These are phyloP conservation scores for Urochloa ruziziensis DNA, from an alignment of 176 grass and related monocot species.

Conservation along the genomic window DNA sequence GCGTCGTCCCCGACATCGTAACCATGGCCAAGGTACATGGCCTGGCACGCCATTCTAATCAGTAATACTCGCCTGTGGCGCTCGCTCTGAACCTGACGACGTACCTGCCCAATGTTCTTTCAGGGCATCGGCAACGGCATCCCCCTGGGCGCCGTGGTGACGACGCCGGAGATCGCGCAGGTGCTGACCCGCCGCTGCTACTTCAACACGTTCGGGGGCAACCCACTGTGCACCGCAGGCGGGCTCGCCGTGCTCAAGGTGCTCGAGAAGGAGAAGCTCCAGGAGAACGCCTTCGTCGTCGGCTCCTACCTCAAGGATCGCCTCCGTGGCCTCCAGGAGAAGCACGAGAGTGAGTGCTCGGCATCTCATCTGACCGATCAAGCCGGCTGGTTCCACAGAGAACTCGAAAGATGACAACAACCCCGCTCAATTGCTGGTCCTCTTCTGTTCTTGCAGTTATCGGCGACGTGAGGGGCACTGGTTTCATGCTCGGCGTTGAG, in stretches of 20 bases:
- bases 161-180: constrained; percentile 84
- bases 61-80: not conserved
- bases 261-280: constrained; percentile 77
- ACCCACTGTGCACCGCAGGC: constrained; percentile 72
- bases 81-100: not conserved
- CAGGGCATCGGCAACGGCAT: constrained; percentile 99
- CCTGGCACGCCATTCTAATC: not conserved
- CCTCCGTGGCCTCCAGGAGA: constrained; percentile 73
- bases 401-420: not conserved
- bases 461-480: constrained; percentile 85
- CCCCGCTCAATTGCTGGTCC: not conserved
- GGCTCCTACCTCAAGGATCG: constrained; percentile 80
- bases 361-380: not conserved
- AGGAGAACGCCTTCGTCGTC: constrained; percentile 73
- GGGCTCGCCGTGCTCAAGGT: constrained; percentile 85
- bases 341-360: constrained; percentile 53
- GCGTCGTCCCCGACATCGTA: constrained; percentile 85
- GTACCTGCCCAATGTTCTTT: not conserved
- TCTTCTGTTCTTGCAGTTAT: constrained; percentile 53
- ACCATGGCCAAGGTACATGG: constrained; percentile 84
- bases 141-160: constrained; percentile 87
- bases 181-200: constrained; percentile 77
- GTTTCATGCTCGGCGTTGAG: constrained; percentile 95
- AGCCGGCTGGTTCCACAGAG: not conserved
- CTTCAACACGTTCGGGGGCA: constrained; percentile 97